Evolutionary conservation across 2,329 filamentous ascomycete species (phyloP), one percentile per base, ranked within the genome.

Genomic region (Trichoderma sp.): DNA sequence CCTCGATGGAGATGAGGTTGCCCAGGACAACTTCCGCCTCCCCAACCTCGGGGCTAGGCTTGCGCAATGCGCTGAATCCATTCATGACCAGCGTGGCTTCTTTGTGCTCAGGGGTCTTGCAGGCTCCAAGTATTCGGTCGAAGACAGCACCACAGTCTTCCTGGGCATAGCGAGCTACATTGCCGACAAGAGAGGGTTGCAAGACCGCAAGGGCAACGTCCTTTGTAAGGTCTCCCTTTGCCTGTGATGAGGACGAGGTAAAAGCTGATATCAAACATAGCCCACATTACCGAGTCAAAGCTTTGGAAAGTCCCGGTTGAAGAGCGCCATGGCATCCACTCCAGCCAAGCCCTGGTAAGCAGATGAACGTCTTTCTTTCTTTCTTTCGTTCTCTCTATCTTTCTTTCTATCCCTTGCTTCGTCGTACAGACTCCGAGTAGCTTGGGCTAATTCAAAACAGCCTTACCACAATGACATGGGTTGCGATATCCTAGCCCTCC

Each of bases 81-180:
- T 84, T 28, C 78, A 83, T 63, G 67, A 73, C 9, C 80, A 80
- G 3, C 71, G 68, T 7, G 86, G 86, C 0, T 81, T 89, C 68
- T 80, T 79, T 56, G 78, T 88, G 9, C 71, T 89, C 45, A 79
- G 81, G 5, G 86, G 86, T 3, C 74, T 89, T 1, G 78, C 82
- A 15, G 76, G 81, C 0, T 70, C 74, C 2, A 75, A 72, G 1
- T 83, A 84, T 71, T 79, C 80, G 3, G 75, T 78, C 26, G 81
- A 86, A 67, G 84, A 88, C 59, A 84, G 83, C 61, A 73, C 84
- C 17, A 77, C 81, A 5, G 76, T 87, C 50, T 88, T 85, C 68
- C 78, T 87, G 5, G 86, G 83, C 0, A 73, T 89, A 12, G 79
- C 85, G 1, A 81, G 79, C 63, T 81, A 88, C 69, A 79, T 89